A percentile compares a stretch with the other conserved stretches of the same genome.
phyloP scores from a whole-genome alignment of 768 basidiomycete genomes.

The Serendipita sp. region DNA sequence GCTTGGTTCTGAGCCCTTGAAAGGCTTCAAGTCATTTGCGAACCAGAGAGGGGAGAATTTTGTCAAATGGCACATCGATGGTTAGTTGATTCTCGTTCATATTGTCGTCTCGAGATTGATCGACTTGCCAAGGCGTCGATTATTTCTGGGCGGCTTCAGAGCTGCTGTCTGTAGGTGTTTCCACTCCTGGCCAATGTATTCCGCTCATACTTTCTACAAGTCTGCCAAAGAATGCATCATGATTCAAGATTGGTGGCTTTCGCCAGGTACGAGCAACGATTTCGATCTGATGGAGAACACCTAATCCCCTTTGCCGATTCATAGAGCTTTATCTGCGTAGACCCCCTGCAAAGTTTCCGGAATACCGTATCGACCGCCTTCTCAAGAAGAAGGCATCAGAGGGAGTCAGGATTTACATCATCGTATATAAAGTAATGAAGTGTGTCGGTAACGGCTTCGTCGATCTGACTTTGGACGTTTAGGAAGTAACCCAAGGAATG shows the following conservation, averaged over 20 bases:
- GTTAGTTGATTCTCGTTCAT: neutral
- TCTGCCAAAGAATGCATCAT: neutral
- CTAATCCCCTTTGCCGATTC: neutral
- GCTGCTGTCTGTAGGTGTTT: conserved; percentile 23
- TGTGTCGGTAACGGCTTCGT: too few relatives aligned
- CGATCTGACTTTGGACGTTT: neutral
- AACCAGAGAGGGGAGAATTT: neutral
- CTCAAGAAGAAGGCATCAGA: conserved; percentile 76
- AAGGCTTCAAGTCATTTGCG: conserved; percentile 2
- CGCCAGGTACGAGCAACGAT: conserved; percentile 28
- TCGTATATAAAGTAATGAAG: conserved; percentile 77
- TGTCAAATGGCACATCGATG: neutral
- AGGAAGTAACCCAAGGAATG: conserved; percentile 71
- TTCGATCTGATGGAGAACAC: too few relatives aligned
- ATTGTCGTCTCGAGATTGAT: neutral
- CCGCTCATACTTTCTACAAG: neutral
- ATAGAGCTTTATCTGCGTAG: conserved; percentile 79
- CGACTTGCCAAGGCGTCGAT: conserved; percentile 19
- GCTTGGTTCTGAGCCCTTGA: too few relatives aligned
- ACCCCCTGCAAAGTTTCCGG: conserved; percentile 66
- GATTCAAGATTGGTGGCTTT: conserved; percentile 36
- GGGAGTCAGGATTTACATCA: conserved; percentile 80
- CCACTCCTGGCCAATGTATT: neutral
- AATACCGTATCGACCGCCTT: conserved; percentile 79
- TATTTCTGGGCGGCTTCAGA: conserved; percentile 93